Evolutionary conservation across 495 filamentous ascomycete species (phyloP), one percentile per base, ranked within the genome.

Genomic region (Xylaria castorea): DNA sequence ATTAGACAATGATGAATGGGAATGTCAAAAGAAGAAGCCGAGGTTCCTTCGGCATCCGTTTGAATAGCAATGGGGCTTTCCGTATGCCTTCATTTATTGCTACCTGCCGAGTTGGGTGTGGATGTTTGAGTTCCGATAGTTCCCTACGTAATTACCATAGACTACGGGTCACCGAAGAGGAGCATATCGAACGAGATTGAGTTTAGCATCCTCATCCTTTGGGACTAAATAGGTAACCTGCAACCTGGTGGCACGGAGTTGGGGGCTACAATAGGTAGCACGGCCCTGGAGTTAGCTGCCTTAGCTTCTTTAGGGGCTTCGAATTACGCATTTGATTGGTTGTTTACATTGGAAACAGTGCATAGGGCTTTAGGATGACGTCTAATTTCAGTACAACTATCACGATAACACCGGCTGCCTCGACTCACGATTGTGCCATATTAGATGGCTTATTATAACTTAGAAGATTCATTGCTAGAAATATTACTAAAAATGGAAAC

Each of bases 51-150:
- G 50, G 50, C 50, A 7, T 51, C 50, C n/a, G 50, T 51, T 51
- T 51, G 11, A 25, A 25, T 51, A 25, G 50, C 50, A 51, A 51
- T 2, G 50, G 22, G n/a, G 25, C 25, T 55, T 55, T 55, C 22
- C 51, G 51, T 30, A 16, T 55, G 3, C 7, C 9, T 12, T 55
- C 51, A 61, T 38, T 38, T 61, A 38, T 22, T 38, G 20, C 20
- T 38, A 61, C 58, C 58, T 61, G 58, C 58, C 58, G 7, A 36
- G 16, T 38, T 61, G 58, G 22, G 58, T n/a, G 38, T 58, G 18
- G 53, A 34, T 20, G 12, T 38, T 61, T 22, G 58, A 11, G 11
- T 61, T 38, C 34, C 14, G 4, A 61, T 38, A 8, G 51, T 3
- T 5, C 51, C 51, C 22, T 55, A 16, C 27, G 53, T 57, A 32